phyloP scores from a whole-genome alignment of 2,329 filamentous ascomycete species.

The Ophiostoma quercus region DNA sequence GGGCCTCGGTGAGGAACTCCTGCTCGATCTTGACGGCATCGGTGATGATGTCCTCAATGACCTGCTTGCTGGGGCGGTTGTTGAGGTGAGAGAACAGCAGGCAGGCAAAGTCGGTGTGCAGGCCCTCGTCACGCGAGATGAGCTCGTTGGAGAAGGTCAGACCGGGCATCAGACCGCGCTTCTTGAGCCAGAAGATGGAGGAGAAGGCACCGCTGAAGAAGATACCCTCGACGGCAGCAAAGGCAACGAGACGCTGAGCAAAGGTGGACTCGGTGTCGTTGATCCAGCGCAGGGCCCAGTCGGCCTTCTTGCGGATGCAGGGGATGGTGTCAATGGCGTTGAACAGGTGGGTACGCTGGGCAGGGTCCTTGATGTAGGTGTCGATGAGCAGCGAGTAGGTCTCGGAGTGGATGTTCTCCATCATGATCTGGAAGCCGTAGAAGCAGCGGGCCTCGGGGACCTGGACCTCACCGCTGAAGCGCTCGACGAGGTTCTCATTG shows the following conservation, averaged over 20 bases:
- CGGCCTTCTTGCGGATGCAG: slow-evolving; percentile 96
- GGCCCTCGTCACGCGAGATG: slow-evolving; percentile 97
- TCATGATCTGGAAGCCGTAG: slow-evolving; percentile 99
- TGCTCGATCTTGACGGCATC: slow-evolving; percentile 94
- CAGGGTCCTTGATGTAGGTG: slow-evolving; percentile 97
- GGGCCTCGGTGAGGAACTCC: slow-evolving; percentile 94
- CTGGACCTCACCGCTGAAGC: slow-evolving; percentile 95
- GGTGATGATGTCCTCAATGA: slow-evolving; percentile 81
- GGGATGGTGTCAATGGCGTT: slow-evolving; percentile 99
- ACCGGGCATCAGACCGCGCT: slow-evolving; percentile 97
- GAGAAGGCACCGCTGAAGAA: slow-evolving; percentile 99
- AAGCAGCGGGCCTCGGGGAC: slow-evolving; percentile 98
- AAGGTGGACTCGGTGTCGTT: slow-evolving; percentile 89
- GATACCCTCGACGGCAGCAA: slow-evolving; percentile 97
- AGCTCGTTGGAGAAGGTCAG: slow-evolving; percentile 99
- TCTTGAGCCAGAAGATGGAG: slow-evolving; percentile 99
- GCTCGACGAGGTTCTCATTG: slow-evolving; percentile 98
- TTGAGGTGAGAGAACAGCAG: slow-evolving; percentile 96
- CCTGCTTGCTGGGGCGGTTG: slow-evolving; percentile 75
- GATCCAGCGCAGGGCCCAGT: slow-evolving; percentile 97
- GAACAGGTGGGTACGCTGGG: slow-evolving; percentile 90
- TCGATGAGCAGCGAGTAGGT: slow-evolving; percentile 99
- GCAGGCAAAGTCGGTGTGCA: slow-evolving; percentile 98
- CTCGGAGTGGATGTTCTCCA: slow-evolving; percentile 99
- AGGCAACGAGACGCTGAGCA: slow-evolving; percentile 89